A percentile compares a stretch with the other conserved stretches of the same genome.
Evolutionary conservation across 2,329 filamentous ascomycete genomes (phyloP).

Genomic region (Fusarium avenaceum): DNA sequence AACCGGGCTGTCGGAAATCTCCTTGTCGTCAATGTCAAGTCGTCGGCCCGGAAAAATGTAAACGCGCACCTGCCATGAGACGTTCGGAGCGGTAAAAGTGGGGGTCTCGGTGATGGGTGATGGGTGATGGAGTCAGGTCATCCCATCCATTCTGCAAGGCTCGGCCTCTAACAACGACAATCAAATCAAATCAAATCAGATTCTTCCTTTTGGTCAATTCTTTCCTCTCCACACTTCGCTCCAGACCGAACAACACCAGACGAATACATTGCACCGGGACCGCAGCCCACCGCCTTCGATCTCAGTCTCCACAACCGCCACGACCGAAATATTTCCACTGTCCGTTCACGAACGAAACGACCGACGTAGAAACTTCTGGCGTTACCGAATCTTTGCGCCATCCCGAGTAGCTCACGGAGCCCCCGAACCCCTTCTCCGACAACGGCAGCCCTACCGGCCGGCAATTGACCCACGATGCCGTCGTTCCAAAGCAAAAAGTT

Average conservation of each 20-base stretch:
- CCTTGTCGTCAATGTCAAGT: not conserved
- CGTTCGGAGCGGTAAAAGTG: conserved; percentile 19
- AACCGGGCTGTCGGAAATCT: conserved; percentile 10
- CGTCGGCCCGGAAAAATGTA: conserved; percentile 36
- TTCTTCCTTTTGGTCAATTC: conserved; percentile 22
- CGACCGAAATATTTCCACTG: conserved; percentile 3
- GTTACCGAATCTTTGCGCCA: conserved; percentile 1
- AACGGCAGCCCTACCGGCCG: conserved; percentile 12
- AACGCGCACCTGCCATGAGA: conserved; percentile 38
- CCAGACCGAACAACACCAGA: not conserved
- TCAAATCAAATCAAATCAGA: conserved; percentile 39
- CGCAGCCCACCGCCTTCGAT: conserved; percentile 5
- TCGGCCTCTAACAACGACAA: conserved; percentile 8
- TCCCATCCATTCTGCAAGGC: conserved; percentile 1
- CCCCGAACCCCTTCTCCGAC: conserved; percentile 13
- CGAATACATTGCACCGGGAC: not conserved
- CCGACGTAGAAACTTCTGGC: conserved; percentile 12
- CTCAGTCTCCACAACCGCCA: conserved; percentile 24
- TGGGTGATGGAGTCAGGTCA: conserved; percentile 33
- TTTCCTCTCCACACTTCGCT: conserved; percentile 18
- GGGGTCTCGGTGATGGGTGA: not conserved
- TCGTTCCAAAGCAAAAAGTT: conserved; percentile 80
- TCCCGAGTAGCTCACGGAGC: conserved; percentile 20
- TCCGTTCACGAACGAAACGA: conserved; percentile 8
- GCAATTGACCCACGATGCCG: conserved; percentile 48